Conservation (phyloP, 768 basidiomycete species). For the Mycena polygramma region DNA sequence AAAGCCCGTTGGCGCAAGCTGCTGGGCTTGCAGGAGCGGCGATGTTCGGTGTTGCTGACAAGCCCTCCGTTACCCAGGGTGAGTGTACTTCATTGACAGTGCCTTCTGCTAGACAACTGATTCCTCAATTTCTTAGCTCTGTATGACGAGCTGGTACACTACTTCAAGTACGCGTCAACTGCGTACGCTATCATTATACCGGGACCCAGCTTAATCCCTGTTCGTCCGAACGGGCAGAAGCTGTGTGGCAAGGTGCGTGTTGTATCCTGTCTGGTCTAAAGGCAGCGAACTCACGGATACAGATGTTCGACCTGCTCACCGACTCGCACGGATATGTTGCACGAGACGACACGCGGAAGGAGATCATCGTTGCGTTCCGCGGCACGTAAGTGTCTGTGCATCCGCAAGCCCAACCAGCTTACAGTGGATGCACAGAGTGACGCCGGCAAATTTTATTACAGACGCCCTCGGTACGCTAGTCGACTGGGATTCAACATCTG, state of each 20-base stretch:
- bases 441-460: conserved; percentile 30
- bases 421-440: conserved; percentile 4
- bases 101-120: conserved; percentile 5
- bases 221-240: conserved; percentile 41
- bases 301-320: conserved; percentile 55
- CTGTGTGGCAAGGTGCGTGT: conserved; percentile 36
- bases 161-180: conserved; percentile 51
- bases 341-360: conserved; percentile 55
- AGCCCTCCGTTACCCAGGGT: conserved; percentile 32
- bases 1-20: conserved; percentile 31
- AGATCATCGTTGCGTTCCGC: conserved; percentile 57
- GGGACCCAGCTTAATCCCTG: conserved; percentile 22
- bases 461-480: conserved; percentile 29
- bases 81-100: not conserved
- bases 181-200: conserved; percentile 27
- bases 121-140: conserved; percentile 32
- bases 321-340: conserved; percentile 60
- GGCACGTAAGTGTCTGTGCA: conserved; percentile 46
- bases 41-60: conserved; percentile 32
- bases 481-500: conserved; percentile 28
- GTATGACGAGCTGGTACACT: conserved; percentile 49
- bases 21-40: conserved; percentile 28
- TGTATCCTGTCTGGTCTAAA: conserved; percentile 14
- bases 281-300: not conserved
- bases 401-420: too few relatives aligned